Evolutionary conservation across 2,329 filamentous ascomycete species (phyloP), one percentile per base, ranked within the genome.

Genomic region (Plectosphaerella sp.): DNA sequence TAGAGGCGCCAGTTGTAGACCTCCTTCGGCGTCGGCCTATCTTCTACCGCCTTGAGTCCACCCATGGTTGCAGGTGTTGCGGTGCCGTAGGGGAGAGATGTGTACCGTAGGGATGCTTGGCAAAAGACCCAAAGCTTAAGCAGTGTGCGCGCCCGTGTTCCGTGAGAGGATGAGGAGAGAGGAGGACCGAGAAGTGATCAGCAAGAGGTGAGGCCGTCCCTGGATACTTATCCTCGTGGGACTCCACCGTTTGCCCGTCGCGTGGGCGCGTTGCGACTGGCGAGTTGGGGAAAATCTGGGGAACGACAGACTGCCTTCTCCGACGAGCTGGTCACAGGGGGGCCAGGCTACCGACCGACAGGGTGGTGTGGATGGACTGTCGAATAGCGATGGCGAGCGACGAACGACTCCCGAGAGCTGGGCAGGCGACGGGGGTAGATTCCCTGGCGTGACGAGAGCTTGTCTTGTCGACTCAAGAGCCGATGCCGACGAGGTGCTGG

Each of bases 1-100:
- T 80, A 80, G 20, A 80, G 63, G 4, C 72, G 68, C 72, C 72
- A 76, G 55, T 79, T 80, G 64, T 79, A 79, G 56, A 81, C 78
- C 64, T 79, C 76, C 53, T 72, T 70, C 18, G 78, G 79, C 56
- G 77, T 82, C 24, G 78, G 78, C 57, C 78, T 70, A 62, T 82
- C 78, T 61, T 81, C 78, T 37, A 76, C 73, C 37, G 75, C 76
- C 48, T 72, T 71, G 57, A 76, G 64, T 25, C 68, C 67, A 51
- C 64, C 67, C 68, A 71, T 71, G 43, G 22, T 22, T 49, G 43
- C 47, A 33, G 3, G 25, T 39, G 9, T 37, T n/a, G n/a, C n/a
- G 25, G n/a, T 33, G 25, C 15, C 28, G 45, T 28, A 10, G 25
- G n/a, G 5, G 16, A 24, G 18, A 28, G 15, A 28, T 15, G 43